Evolutionary conservation across 2,329 filamentous ascomycete genomes (phyloP), one percentile per base, ranked within the genome.

Genomic region (Byssochlamys sp.): DNA sequence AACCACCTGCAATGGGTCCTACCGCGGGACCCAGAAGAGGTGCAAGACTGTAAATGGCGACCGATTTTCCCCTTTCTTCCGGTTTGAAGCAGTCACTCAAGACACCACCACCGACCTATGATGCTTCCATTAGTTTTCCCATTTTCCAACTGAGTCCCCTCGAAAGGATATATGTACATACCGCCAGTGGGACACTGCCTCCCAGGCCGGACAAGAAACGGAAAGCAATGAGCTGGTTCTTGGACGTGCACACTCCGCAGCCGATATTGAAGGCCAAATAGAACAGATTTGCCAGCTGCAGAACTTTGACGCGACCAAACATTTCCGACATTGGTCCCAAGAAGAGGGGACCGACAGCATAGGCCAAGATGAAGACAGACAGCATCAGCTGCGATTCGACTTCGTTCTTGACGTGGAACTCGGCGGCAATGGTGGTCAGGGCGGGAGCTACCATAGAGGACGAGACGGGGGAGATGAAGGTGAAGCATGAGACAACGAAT

Each of bases 11-110:
- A 1, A 89, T 82, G 0, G 86, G 86, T 0, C 85, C 86, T 3
- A 87, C 73, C 0, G 83, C 83, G 2, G 85, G 85, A 0, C 85
- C 86, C 0, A 88, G 78, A 0, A 89, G 75, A 0, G 85, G 85
- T 1, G 80, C 81, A 0, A 88, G 75, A 54, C 77, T 81, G 72
- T 87, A 87, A 45, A 87, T 78, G 1, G 80, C 80, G 57, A 87
- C 81, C 2, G 84, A 82, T 60, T 78, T 80, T 2, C 85, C 85
- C 61, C 85, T 79, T 67, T 87, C 76, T 65, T 87, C 84, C 0
- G 84, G 75, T 11, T 69, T 71, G 72, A 83, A 87, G 27, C 80
- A 77, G 65, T 87, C 85, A 56, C 78, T 78, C 6, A 81, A 66
- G 9, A 82, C 75, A 14, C 79, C 79, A 5, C 77, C 76, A 35